These are phyloP conservation scores for Acanthamoeba sp. DNA, from an alignment of 208 protist species.

Conservation along the genomic window DNA sequence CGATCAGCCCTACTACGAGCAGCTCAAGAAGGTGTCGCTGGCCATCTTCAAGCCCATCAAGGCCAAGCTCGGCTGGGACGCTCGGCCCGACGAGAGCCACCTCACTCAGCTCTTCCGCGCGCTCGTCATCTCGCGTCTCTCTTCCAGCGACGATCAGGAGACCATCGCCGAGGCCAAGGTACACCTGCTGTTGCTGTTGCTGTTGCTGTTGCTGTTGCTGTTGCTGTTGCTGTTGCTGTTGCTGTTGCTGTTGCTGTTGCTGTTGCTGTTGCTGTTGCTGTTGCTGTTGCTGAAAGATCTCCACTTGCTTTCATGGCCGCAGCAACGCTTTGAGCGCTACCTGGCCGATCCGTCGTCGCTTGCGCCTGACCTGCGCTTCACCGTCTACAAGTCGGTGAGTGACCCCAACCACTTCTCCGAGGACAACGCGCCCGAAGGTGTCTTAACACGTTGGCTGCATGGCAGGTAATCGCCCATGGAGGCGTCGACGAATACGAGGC, in stretches of 20 bases:
- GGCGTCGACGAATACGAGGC: neutral
- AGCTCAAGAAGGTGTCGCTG: neutral
- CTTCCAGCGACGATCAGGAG: neutral
- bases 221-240: too few relatives aligned
- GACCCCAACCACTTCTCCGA: neutral
- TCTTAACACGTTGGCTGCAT: too few relatives aligned
- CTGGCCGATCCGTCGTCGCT: neutral
- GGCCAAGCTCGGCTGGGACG: conserved; percentile 51
- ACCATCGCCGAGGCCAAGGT: conserved; percentile 12
- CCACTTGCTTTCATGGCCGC: neutral
- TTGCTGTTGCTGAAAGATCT: neutral
- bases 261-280: too few relatives aligned
- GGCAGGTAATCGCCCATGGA: neutral
- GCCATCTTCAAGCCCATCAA: conserved; percentile 20
- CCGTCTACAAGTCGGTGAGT: neutral
- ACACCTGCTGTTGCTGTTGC: too few relatives aligned
- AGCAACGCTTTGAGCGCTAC: neutral
- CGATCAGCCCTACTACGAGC: neutral
- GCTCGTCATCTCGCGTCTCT: conserved; percentile 14
- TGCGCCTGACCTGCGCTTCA: conserved; percentile 40
- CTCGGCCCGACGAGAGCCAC: neutral
- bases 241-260: too few relatives aligned
- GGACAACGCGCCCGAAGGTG: too few relatives aligned
- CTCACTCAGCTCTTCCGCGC: conserved; percentile 57
- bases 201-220: too few relatives aligned